Conservation (phyloP, 306 rosid genomes). For the Boehmeria nivea region DNA sequence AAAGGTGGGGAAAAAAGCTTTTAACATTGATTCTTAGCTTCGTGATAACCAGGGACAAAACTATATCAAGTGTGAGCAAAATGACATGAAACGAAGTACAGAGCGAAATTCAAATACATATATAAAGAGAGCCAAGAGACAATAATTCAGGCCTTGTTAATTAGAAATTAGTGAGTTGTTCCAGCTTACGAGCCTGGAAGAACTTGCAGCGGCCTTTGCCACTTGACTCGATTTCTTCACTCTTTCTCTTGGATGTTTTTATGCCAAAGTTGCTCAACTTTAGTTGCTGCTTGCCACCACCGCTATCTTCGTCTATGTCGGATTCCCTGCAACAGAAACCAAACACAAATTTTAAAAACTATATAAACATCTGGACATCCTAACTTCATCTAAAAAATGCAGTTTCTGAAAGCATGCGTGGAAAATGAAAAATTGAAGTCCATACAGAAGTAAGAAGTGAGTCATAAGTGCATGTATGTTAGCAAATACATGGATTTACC, state of each 20-base stretch:
- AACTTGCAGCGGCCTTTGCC: conserved; percentile 79
- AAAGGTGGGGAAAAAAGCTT: no score
- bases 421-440: no score
- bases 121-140: neutral
- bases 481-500: no score
- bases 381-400: neutral
- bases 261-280: conserved; percentile 71
- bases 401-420: neutral
- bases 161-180: conserved; percentile 54
- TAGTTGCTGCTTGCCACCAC: conserved; percentile 56
- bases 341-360: conserved; percentile 5
- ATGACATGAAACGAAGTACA: no score
- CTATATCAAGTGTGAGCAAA: no score
- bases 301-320: conserved; percentile 47
- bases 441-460: no score
- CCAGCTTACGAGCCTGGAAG: conserved; percentile 80
- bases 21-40: no score
- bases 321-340: conserved; percentile 51
- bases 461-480: no score
- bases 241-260: conserved; percentile 64
- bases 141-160: conserved; percentile 3
- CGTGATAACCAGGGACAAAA: no score
- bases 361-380: neutral
- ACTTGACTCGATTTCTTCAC: conserved; percentile 85
- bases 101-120: no score